Evolutionary conservation across 495 filamentous ascomycete genomes (phyloP), one percentile per base, ranked within the genome.

Genomic region (Parathielavia hyrcaniae): DNA sequence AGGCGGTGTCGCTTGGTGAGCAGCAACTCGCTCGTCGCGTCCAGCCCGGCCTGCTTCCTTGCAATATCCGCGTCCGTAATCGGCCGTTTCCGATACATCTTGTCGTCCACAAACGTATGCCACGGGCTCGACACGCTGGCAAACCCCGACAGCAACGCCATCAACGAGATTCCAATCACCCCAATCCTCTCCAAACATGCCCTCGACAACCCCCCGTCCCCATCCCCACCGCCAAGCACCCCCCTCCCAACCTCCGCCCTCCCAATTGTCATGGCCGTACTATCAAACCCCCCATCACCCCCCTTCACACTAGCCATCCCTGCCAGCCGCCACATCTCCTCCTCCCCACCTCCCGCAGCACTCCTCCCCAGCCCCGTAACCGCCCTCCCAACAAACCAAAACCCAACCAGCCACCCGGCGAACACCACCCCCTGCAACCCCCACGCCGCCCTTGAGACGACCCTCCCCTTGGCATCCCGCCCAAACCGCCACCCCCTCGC

Each of bases 91-190:
- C 61, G 55, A 53, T 64, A 62, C 13, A 67, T 60, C 50, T 75
- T 67, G 50, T 80, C 80, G 22, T 79, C 80, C 14, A 81, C 81
- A 69, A 92, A 90, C 32, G 79, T 87, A 66, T 91, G 86, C 89
- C 89, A 91, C 26, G 88, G 82, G 10, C 84, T 84, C 46, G 84
- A 87, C 39, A 93, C 84, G 22, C 86, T 86, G 22, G 88, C 89
- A 64, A 92, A 93, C 12, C 89, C 89, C 19, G 88, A 86, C 35
- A 93, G 74, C 20, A 88, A 74, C 10, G 88, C 88, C 89, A 93
- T 91, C 35, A 90, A 73, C 51, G 83, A 86, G 34, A 92, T 87
- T 13, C 89, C 89, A 64, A 91, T 86, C 35, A 92, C 81, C 16
- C 87, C 88, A 17, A 93, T 83, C 38, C 88, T 74, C 68, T 89